Evolutionary conservation across 139 green algal species (phyloP), one percentile per base, ranked within the genome.

Genomic region (Chara braunii): DNA sequence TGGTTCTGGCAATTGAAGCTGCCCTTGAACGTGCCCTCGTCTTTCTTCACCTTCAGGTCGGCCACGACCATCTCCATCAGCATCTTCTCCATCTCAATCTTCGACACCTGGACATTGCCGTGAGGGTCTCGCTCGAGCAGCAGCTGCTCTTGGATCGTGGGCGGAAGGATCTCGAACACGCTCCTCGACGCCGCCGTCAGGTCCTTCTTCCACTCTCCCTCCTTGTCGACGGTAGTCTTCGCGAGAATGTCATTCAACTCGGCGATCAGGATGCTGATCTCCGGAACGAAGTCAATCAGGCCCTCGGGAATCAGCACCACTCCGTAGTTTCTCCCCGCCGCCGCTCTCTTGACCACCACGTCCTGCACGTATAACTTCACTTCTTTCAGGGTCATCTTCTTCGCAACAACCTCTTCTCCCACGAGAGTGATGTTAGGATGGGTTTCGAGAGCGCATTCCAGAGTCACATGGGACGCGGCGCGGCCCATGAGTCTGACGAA

Each of bases 401-500:
- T 77, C 0, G 14, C 29, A 4, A 28, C 30, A 69, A 76, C 60
- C 73, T 88, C 83, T 68, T 88, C 83, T 40, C 50, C 68, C 9
- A 88, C 82, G 33, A 88, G 35, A 0, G 83, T 70, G 8, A 80
- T 23, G 60, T 87, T 81, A 18, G 83, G 83, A 59, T 78, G 83
- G 5, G 76, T 85, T 53, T 87, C 80, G 52, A 88, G 70, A 30
- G 83, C 83, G 43, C 60, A 78, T 65, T 88, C 83, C 40, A 88
- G 78, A 22, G 83, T 84, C 28, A 88, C 72, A 65, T 88, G 83
- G 9, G 60, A 81, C 23, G 83, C 81, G 2, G 70, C 43, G 18
- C 83, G 68, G 12, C 82, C 82, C 81, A 87, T 87, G 1, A 87
- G 63, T 8, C 78, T 63, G n/a, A 88, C 55, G 52, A 88, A 88